phyloP scores from a whole-genome alignment of 2,329 filamentous ascomycete species.

The Geosmithia flava region DNA sequence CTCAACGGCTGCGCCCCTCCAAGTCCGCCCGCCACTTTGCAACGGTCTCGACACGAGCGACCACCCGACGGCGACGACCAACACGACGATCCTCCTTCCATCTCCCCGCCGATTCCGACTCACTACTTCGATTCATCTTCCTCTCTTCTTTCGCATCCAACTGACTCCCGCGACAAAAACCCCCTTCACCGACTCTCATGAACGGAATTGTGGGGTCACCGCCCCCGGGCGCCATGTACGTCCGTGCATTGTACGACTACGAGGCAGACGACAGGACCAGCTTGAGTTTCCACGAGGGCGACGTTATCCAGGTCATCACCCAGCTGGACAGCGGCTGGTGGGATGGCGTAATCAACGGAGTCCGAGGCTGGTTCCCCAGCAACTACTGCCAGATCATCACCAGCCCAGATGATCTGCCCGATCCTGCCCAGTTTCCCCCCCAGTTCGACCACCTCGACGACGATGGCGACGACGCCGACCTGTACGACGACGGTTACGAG shows the following conservation, averaged over 20 bases:
- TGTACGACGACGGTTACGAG: conserved; percentile 55
- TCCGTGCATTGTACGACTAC: conserved; percentile 94
- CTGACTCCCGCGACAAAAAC: background rate
- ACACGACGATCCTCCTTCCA: background rate
- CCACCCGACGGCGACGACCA: background rate
- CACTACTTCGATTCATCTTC: background rate
- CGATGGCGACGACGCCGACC: conserved; percentile 49
- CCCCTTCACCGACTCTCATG: conserved; percentile 24
- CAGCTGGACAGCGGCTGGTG: conserved; percentile 98
- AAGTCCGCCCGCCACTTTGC: conserved; percentile 1
- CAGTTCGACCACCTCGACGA: conserved; percentile 45
- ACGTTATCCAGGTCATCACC: conserved; percentile 97
- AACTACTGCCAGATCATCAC: conserved; percentile 91
- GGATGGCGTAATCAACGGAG: conserved; percentile 95
- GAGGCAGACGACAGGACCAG: conserved; percentile 95
- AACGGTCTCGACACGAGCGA: background rate
- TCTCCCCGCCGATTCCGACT: too few relatives aligned
- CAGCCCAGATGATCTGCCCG: conserved; percentile 59
- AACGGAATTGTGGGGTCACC: conserved; percentile 48
- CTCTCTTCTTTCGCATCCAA: background rate
- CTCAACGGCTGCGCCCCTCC: conserved; percentile 2
- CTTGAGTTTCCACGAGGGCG: conserved; percentile 90
- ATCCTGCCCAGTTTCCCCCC: conserved; percentile 39
- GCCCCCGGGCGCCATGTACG: conserved; percentile 65
- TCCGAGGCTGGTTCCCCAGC: conserved; percentile 97